A percentile compares a stretch with the other conserved stretches of the same genome.
These are phyloP conservation scores for Trichodelitschia bisporula DNA, from an alignment of 495 filamentous ascomycete genomes.

Conservation along the genomic window DNA sequence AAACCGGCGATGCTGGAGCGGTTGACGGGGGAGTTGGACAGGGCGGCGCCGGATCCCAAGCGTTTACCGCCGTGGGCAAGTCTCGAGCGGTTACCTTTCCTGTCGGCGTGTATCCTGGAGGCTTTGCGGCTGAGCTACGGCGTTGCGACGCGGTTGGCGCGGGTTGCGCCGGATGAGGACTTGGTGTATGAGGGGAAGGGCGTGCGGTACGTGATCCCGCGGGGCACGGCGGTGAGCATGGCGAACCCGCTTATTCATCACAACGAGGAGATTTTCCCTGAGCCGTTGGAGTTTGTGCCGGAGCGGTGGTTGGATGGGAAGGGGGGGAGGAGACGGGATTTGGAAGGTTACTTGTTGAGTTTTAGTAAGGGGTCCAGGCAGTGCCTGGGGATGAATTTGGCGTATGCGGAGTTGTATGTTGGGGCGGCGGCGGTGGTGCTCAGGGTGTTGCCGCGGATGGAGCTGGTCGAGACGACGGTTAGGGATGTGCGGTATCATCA, in stretches of 20 bases:
- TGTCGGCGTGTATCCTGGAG: background rate
- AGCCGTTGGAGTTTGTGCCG: constrained; percentile 1
- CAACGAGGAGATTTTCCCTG: constrained; percentile 1
- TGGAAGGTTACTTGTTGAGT: constrained; percentile 11
- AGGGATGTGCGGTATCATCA: constrained; percentile 15
- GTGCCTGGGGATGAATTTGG: constrained; percentile 22
- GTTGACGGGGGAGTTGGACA: constrained; percentile 9
- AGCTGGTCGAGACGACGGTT: constrained; percentile 18
- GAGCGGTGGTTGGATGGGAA: constrained; percentile 3
- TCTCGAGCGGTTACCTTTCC: constrained; percentile 1
- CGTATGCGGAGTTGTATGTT: constrained; percentile 16
- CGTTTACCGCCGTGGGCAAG: background rate
- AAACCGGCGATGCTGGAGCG: constrained; percentile 6
- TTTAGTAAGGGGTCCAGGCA: constrained; percentile 22
- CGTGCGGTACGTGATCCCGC: background rate
- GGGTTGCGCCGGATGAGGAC: background rate
- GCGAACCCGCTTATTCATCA: background rate
- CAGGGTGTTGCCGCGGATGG: constrained; percentile 10
- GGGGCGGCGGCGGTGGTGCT: constrained; percentile 14
- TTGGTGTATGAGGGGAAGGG: background rate
- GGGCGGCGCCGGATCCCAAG: background rate
- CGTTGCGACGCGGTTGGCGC: background rate
- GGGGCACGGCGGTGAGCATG: constrained; percentile 1
- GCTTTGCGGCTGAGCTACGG: background rate
- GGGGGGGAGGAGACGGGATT: no score